Evolutionary conservation across 2,329 filamentous ascomycete genomes (phyloP), one percentile per base, ranked within the genome.

Genomic region (Penicillium sclerotigenum): DNA sequence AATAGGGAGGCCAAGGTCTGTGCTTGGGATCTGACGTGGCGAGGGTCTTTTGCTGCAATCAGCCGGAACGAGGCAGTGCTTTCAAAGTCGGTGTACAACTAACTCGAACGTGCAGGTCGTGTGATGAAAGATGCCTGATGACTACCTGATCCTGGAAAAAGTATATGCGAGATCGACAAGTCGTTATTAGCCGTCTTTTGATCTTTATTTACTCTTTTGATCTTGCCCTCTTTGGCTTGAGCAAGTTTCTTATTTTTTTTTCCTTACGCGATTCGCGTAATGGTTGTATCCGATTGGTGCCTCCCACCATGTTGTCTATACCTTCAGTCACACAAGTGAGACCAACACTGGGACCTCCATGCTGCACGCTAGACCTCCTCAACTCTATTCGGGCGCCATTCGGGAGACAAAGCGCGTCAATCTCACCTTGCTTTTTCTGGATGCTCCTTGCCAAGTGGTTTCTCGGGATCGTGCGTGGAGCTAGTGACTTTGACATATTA

Each of bases 51-150:
- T 24, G 18, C 47, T 56, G 53, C 53, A 52, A 26, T 24, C 34
- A 52, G 53, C 53, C 53, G 41, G 41, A 55, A 51, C 26, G 41
- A 56, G 53, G 53, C 47, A 56, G 47, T 56, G 47, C 47, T 56
- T 52, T 36, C 38, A 49, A 16, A 56, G 53, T 56, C 53, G 53
- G 53, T 56, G 53, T 56, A 56, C 53, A 51, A 51, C 46, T 33
- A 51, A 52, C 40, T 45, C 28, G 47, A 52, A 29, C 31, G 13
- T 56, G 53, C 53, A 56, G 53, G 53, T 56, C 53, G 53, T 56
- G 53, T 56, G 53, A 56, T 56, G 53, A 41, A 40, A 51, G 38
- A 55, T 55, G 41, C 53, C 53, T 56, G 47, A 52, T 56, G 53
- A 56, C 53, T 56, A 56, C 53, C 47, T 52, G 41, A 52, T 55